Conservation (phyloP, 768 basidiomycete species). For the Solioccasus polychromus region DNA sequence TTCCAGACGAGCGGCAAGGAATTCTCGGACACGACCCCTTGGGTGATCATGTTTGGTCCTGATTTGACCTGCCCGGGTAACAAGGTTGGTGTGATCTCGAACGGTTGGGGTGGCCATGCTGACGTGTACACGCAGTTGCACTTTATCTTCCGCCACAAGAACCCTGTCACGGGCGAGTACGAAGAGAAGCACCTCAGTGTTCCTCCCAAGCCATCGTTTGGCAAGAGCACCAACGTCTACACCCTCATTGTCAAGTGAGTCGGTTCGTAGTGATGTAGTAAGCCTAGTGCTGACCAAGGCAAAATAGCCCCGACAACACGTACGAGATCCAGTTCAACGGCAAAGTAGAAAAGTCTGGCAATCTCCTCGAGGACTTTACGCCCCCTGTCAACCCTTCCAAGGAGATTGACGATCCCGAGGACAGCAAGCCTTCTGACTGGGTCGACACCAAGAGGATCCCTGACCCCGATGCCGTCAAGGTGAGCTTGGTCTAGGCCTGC, state of each 20-base stretch:
- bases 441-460: conserved; percentile 85
- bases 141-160: conserved; percentile 99
- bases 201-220: conserved; percentile 81
- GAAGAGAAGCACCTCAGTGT: conserved; percentile 95
- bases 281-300: conserved; percentile 1
- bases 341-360: conserved; percentile 74
- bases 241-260: conserved; percentile 89
- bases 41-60: conserved; percentile 97
- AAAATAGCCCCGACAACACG: conserved; percentile 81
- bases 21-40: conserved; percentile 91
- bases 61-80: conserved; percentile 92
- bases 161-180: conserved; percentile 84
- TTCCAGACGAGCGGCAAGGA: conserved; percentile 93
- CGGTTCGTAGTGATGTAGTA: neutral
- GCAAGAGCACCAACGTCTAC: conserved; percentile 91
- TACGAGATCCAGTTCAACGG: conserved; percentile 92
- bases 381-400: conserved; percentile 89
- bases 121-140: conserved; percentile 59
- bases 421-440: conserved; percentile 90
- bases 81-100: conserved; percentile 67
- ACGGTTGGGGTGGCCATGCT: neutral
- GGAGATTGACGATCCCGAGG: conserved; percentile 92
- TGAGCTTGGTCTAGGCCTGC: conserved; percentile 20
- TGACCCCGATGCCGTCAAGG: conserved; percentile 83
- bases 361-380: conserved; percentile 88